Evolutionary conservation across 148 eudicot species (phyloP), one percentile per base, ranked within the genome.

Genomic region (Amaranthus hypochondriacus): DNA sequence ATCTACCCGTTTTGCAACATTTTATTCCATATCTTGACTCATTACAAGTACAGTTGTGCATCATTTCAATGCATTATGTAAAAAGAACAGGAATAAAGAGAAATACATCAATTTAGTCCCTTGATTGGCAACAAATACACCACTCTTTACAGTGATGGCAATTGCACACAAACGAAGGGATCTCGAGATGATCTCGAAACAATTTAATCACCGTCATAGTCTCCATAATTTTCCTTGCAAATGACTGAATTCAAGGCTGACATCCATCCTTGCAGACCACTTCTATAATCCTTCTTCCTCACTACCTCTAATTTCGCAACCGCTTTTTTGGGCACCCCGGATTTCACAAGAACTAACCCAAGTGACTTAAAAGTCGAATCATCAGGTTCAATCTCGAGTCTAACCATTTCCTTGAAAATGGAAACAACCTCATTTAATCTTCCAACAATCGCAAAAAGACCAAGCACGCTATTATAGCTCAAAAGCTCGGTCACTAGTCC

Each of bases 391-490:
- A 89, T 64, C 13, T 77, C 82, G 13, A 83, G 75, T 61, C 62
- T 48, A 14, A 89, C 66, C 97, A 94, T 94, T 88, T 94, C 91
- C 79, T 81, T 72, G 68, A 87, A 91, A 11, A 86, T 80, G 55
- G 60, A 78, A 56, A 78, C 85, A 2, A 91, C 92, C 78, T 91
- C 92, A 64, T 79, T 89, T 48, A 79, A 84, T 73, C 90, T 91
- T 60, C 96, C 98, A 78, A 83, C 85, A 48, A 78, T 71, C 6
- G 87, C 84, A 81, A 78, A 91, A 62, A 94, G 79, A 14, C 85
- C 83, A n/a, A 94, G 82, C 71, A 94, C 87, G 68, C 84, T 84
- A 75, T 94, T 94, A 73, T 86, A 89, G 85, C 96, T 94, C 80
- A 91, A 74, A 69, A 94, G 74, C 73, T 89, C 87, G 6, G 87